Percentiles rank a stretch among this genome's conserved stretches.
These are phyloP conservation scores for Suillus luteus DNA, from an alignment of 768 basidiomycete species.

Conservation along the genomic window DNA sequence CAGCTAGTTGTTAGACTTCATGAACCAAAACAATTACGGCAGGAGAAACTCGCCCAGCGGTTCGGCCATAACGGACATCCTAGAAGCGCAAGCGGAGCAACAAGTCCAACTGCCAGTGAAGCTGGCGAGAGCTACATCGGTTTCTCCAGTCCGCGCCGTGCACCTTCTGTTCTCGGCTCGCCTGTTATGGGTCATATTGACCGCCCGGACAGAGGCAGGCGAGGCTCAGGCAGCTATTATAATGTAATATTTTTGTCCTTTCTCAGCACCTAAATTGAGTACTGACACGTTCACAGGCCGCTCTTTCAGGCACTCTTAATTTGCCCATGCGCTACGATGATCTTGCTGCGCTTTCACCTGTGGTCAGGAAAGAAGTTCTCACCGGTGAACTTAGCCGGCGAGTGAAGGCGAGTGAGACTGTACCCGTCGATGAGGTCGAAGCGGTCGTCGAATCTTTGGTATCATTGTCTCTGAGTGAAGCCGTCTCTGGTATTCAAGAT, in stretches of 20 bases:
- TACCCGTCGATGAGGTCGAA: slow-evolving; percentile 59
- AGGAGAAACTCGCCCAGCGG: slow-evolving; percentile 85
- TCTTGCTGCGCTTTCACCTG: slow-evolving; percentile 77
- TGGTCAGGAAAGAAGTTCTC: slow-evolving; percentile 84
- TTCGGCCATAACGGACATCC: slow-evolving; percentile 82
- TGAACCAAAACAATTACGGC: slow-evolving; percentile 89
- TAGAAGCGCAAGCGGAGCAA: slow-evolving; percentile 78
- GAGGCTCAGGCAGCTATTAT: slow-evolving; percentile 87
- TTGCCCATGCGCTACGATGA: slow-evolving; percentile 89
- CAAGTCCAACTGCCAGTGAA: slow-evolving; percentile 82
- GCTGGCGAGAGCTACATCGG: slow-evolving; percentile 74
- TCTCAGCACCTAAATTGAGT: slow-evolving; percentile 6
- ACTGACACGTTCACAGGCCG: slow-evolving; percentile 53
- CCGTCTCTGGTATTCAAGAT: slow-evolving; percentile 77
- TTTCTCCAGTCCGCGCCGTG: slow-evolving; percentile 72
- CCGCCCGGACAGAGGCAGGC: slow-evolving; percentile 62
- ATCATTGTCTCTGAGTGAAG: slow-evolving; percentile 68
- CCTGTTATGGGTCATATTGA: slow-evolving; percentile 55
- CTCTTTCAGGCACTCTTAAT: slow-evolving; percentile 76
- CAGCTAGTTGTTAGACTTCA: slow-evolving; percentile 85
- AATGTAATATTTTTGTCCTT: slow-evolving; percentile 49
- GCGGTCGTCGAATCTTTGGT: slow-evolving; percentile 74
- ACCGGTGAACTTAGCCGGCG: slow-evolving; percentile 81
- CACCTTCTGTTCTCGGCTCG: slow-evolving; percentile 53
- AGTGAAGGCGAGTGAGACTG: slow-evolving; percentile 56